Base-by-base conservation (phyloP, 345 rosid genomes). In the Triadica sebifera region DNA sequence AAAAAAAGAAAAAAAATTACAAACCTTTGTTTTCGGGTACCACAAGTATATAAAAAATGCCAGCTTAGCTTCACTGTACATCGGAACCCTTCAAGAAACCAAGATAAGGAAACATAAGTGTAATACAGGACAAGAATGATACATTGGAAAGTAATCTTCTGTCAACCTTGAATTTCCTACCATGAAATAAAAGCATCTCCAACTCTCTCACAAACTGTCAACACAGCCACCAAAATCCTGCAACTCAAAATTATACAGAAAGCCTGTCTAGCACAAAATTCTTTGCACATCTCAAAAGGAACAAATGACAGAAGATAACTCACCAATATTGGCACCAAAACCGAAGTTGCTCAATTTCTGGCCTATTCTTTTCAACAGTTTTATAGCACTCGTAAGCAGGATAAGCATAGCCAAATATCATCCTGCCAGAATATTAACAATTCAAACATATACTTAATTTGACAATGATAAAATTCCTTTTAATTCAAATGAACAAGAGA, bases 11-110 rank as follows among this genome's bases (percentile, higher is more conserved):
- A 29, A 29, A 29, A 29, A 29, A 20, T 12, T 34, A 25, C 74
- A 7, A 76, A 95, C 99, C 96, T 73, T 84, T 4, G 94, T 88
- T 81, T 90, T 91, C 0, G 98, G 97, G 74, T 87, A 87, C 99
- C 99, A 93, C 57, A 95, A 81, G 85, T 90, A 93, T 77, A 95
- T 82, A 59, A 90, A 80, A 38, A 93, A 83, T 37, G 90, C 87
- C 64, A 95, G 85, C 86, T 95, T 95, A 79, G 88, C 72, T 77
- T 93, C 97, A 16, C 91, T 87, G 73, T 93, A 91, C 84, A 95
- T 82, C 4, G 99, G 98, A 71, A 91, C 75, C 99, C 98, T 95
- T 77, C 72, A 79, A 24, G 38, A 70, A 29, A 77, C 56, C 70
- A 67, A 75, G 19, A 67, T 8, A 59, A 49, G 12, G 29, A 67